phyloP scores from a whole-genome alignment of 2,329 filamentous ascomycete species.

The Hypoxylon sp. region DNA sequence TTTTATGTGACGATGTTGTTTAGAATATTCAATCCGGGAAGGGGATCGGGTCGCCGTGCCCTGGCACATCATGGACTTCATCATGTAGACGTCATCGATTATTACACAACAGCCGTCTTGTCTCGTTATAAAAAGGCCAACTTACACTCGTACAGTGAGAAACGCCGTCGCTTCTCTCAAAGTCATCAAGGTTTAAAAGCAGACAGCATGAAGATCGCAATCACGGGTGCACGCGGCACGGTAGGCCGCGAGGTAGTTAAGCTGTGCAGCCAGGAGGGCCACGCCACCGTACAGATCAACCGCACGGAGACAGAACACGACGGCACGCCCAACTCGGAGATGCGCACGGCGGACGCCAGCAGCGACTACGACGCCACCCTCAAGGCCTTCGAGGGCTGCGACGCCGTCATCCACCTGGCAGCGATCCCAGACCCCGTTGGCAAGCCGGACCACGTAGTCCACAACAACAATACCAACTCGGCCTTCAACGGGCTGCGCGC shows the following conservation, averaged over 20 bases:
- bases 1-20: neutral
- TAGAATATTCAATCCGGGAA: neutral
- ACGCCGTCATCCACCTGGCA: slow-evolving; percentile 3
- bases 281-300: slow-evolving; percentile 1
- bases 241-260: slow-evolving; percentile 2
- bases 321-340: slow-evolving; percentile 2
- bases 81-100: slow-evolving; percentile 8
- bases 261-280: slow-evolving; percentile 1
- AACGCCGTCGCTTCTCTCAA: neutral
- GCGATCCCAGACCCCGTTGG: neutral
- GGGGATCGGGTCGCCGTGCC: neutral
- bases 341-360: neutral
- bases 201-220: neutral
- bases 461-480: slow-evolving; percentile 10
- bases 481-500: slow-evolving; percentile 1
- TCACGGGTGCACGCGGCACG: neutral
- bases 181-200: neutral
- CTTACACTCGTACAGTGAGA: neutral
- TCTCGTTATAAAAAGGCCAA: neutral
- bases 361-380: slow-evolving; percentile 2
- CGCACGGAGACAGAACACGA: neutral
- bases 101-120: neutral
- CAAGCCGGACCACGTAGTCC: neutral
- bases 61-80: neutral
- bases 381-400: slow-evolving; percentile 4